These are phyloP conservation scores for Colletotrichum sp. DNA, from an alignment of 2,329 filamentous ascomycete genomes.

Conservation along the genomic window DNA sequence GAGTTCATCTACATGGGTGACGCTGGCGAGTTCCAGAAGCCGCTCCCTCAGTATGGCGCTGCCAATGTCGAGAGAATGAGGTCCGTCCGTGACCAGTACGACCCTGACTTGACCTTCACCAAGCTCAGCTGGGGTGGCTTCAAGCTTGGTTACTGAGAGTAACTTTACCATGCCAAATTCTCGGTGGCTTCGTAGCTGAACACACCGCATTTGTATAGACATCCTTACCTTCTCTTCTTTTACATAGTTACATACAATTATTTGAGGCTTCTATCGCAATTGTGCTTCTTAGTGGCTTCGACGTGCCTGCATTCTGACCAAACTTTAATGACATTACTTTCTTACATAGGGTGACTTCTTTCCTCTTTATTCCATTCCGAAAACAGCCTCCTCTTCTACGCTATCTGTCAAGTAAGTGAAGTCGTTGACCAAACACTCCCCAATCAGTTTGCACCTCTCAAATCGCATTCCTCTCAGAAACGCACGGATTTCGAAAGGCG, in stretches of 20 bases:
- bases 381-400: background rate
- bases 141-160: conserved; percentile 18
- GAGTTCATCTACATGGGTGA: conserved; percentile 44
- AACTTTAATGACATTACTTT: accelerated
- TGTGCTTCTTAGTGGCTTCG: background rate
- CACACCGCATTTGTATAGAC: accelerated
- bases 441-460: background rate
- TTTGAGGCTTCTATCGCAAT: background rate
- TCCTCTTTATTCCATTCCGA: background rate
- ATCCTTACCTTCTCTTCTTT: background rate
- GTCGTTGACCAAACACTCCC: background rate
- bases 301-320: background rate
- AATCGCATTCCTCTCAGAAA: background rate
- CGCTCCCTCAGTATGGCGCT: conserved; percentile 32
- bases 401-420: background rate
- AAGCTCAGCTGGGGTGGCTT: conserved; percentile 41
- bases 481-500: background rate
- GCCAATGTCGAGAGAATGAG: conserved; percentile 38
- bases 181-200: background rate
- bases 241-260: background rate
- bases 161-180: background rate
- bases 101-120: conserved; percentile 34
- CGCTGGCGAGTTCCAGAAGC: conserved; percentile 41
- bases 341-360: background rate
- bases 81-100: conserved; percentile 32